Conservation (phyloP, 1,284 basidiomycete genomes). For the Trametes hirsuta region DNA sequence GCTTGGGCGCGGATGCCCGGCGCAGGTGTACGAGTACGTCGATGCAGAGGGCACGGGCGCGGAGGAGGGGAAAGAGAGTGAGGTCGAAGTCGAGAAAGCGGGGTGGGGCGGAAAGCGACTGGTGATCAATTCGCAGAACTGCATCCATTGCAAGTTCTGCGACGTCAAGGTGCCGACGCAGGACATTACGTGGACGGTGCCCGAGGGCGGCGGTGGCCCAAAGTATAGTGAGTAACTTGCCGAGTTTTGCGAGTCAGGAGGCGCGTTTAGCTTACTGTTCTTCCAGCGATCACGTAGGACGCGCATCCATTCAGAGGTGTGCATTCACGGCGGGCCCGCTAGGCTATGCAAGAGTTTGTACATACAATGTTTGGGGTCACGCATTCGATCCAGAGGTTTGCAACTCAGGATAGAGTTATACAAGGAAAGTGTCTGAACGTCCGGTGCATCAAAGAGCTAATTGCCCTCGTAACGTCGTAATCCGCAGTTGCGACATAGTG, state of each 20-base stretch:
- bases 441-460: too few relatives aligned
- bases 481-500: too few relatives aligned
- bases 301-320: too few relatives aligned
- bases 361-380: too few relatives aligned
- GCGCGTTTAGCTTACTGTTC: too few relatives aligned
- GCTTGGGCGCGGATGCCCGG: constrained; percentile 90
- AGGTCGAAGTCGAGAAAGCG: constrained; percentile 43
- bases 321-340: too few relatives aligned
- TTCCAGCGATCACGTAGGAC: too few relatives aligned
- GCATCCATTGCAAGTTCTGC: constrained; percentile 93
- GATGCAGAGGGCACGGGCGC: constrained; percentile 53
- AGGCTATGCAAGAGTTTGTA: too few relatives aligned
- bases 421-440: too few relatives aligned
- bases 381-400: too few relatives aligned
- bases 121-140: constrained; percentile 96
- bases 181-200: constrained; percentile 94
- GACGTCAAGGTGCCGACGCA: constrained; percentile 93
- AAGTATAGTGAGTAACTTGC: constrained; percentile 75
- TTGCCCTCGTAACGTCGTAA: too few relatives aligned
- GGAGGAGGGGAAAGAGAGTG: background rate
- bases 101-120: constrained; percentile 84
- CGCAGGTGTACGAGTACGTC: constrained; percentile 97
- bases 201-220: constrained; percentile 92
- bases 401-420: too few relatives aligned
- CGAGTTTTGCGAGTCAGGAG: background rate